phyloP scores from a whole-genome alignment of 208 protist species.

The Porcisia deanei region DNA sequence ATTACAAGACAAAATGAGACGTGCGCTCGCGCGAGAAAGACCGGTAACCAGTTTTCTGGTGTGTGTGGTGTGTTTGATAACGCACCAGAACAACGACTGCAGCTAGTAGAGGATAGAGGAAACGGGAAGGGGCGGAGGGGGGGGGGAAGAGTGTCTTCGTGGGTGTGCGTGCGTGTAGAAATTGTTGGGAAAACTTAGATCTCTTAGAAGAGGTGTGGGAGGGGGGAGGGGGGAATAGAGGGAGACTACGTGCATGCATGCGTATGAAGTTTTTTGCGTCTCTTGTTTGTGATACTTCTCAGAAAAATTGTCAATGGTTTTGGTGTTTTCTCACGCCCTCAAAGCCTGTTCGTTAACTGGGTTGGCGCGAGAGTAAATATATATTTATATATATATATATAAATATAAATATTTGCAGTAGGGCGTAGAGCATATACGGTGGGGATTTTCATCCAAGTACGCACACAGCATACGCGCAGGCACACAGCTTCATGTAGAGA shows the following conservation, averaged over 20 bases:
- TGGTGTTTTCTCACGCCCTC: too few species aligned
- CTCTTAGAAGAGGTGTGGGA: too few species aligned
- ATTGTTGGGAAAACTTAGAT: too few species aligned
- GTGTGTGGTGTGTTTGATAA: not conserved
- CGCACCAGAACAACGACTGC: not conserved
- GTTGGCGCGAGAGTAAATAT: not conserved
- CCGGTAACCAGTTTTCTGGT: not conserved
- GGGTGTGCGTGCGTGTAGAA: not conserved
- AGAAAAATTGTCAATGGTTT: too few species aligned
- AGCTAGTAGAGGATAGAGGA: not conserved
- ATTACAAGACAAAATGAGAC: not conserved
- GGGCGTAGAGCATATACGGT: too few species aligned
- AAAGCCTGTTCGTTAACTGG: not conserved
- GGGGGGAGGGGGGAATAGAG: too few species aligned
- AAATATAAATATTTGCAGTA: too few species aligned
- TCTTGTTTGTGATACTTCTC: too few species aligned
- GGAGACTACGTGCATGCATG: too few species aligned
- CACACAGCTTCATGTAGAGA: constrained; percentile 3
- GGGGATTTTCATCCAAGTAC: not conserved
- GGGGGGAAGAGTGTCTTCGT: not conserved
- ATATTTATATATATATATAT: not conserved
- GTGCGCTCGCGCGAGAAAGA: not conserved
- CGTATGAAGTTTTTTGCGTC: too few species aligned
- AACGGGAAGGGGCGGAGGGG: not conserved
- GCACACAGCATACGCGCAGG: not conserved